A percentile compares a stretch with the other conserved stretches of the same genome.
These are phyloP conservation scores for Phytopythium litorale DNA, from an alignment of 352 stramenopile genomes.

Conservation along the genomic window DNA sequence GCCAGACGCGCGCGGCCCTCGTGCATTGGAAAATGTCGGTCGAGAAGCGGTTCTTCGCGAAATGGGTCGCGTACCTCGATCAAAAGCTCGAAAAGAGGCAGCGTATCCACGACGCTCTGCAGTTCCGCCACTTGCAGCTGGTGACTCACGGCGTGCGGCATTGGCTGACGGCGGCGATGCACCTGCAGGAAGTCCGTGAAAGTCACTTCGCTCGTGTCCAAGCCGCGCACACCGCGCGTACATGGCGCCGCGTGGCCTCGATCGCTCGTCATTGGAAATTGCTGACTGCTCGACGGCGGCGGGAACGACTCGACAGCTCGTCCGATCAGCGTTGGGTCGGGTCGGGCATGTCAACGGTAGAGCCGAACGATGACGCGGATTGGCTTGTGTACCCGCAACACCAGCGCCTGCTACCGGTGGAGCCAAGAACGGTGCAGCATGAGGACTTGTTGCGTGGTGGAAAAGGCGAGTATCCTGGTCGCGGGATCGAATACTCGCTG, in stretches of 20 bases:
- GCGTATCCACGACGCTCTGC: constrained; percentile 40
- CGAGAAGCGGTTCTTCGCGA: constrained; percentile 23
- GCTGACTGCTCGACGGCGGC: constrained; percentile 15
- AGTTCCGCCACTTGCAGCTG: constrained; percentile 44
- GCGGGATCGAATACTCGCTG: background rate
- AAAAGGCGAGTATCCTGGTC: background rate
- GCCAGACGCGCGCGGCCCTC: constrained; percentile 26
- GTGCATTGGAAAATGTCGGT: constrained; percentile 53
- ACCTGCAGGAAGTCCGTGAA: constrained; percentile 34
- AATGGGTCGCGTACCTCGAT: constrained; percentile 32
- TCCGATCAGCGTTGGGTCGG: background rate
- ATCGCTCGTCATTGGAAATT: constrained; percentile 34
- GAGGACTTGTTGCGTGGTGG: background rate
- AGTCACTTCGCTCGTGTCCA: constrained; percentile 15
- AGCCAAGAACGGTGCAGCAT: background rate
- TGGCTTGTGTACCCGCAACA: constrained; percentile 5
- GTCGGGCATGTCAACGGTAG: background rate
- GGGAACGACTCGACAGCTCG: background rate
- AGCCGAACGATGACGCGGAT: background rate
- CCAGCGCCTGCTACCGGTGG: background rate
- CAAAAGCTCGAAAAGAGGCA: constrained; percentile 29
- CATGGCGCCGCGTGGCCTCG: constrained; percentile 25
- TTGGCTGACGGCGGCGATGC: constrained; percentile 41
- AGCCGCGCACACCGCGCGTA: constrained; percentile 13
- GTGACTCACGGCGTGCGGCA: constrained; percentile 36